These are phyloP conservation scores for Petrea volubilis DNA, from an alignment of 257 asterid species.

Conservation along the genomic window DNA sequence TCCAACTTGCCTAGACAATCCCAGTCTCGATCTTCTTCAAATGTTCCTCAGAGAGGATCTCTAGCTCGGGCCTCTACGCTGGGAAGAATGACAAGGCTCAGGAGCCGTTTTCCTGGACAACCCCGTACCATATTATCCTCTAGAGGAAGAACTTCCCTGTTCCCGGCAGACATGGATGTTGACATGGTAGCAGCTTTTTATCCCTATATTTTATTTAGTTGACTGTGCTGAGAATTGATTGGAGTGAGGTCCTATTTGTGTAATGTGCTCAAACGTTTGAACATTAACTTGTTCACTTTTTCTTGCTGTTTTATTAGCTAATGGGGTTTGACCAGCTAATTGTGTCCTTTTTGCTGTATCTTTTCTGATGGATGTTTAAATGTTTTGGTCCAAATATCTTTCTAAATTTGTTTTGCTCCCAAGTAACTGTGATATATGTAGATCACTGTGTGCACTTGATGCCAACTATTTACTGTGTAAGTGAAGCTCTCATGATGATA, in stretches of 20 bases:
- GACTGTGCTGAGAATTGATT: slow-evolving; percentile 9
- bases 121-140: slow-evolving; percentile 55
- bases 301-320: background rate
- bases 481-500: slow-evolving; percentile 1
- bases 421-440: background rate
- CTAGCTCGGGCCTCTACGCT: slow-evolving; percentile 41
- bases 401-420: background rate
- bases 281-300: background rate
- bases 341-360: slow-evolving; percentile 7
- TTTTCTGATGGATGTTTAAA: background rate
- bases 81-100: slow-evolving; percentile 62
- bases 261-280: background rate
- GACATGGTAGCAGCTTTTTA: slow-evolving; percentile 57
- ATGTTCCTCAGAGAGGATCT: slow-evolving; percentile 47
- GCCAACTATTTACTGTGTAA: slow-evolving; percentile 2
- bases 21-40: slow-evolving; percentile 41
- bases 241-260: background rate
- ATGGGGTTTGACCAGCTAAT: slow-evolving; percentile 1
- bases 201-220: slow-evolving; percentile 5
- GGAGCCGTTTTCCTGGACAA: slow-evolving; percentile 75
- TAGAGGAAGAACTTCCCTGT: slow-evolving; percentile 49
- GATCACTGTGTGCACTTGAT: background rate
- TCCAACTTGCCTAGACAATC: slow-evolving; percentile 48
- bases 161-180: slow-evolving; percentile 80
- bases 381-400: slow-evolving; percentile 3